Evolutionary conservation across 1,284 basidiomycete species (phyloP).

Genomic region (Melampsora larici-populina): DNA sequence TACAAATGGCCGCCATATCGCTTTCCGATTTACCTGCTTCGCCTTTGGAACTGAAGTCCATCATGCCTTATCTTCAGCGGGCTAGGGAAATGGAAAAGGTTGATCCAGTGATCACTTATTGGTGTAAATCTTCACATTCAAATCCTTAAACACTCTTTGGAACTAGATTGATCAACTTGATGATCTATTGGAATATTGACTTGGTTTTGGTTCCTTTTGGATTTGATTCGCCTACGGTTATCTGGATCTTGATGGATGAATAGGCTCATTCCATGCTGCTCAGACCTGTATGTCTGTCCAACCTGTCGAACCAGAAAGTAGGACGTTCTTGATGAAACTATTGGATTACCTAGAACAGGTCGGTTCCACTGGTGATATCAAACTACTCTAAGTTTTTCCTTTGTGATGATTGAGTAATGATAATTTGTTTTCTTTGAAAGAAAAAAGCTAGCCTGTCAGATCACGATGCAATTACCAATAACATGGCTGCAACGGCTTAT

Average conservation of each 20-base stretch:
- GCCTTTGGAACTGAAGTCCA: constrained; percentile 58
- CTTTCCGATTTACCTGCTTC: constrained; percentile 16
- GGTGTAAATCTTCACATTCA: constrained; percentile 67
- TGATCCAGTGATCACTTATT: constrained; percentile 85
- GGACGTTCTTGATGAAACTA: constrained; percentile 69
- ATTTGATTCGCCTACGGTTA: neutral
- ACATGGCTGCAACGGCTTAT: constrained; percentile 76
- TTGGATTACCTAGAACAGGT: constrained; percentile 73
- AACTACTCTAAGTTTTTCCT: neutral
- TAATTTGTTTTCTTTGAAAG: constrained; percentile 48
- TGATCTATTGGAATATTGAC: neutral
- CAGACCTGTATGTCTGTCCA: constrained; percentile 37
- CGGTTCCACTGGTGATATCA: constrained; percentile 45
- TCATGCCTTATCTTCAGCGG: constrained; percentile 78
- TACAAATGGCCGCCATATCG: neutral
- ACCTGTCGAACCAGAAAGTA: constrained; percentile 60
- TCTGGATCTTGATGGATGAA: neutral
- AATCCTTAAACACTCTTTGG: too few species aligned
- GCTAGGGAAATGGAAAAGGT: constrained; percentile 76
- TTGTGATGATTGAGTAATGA: neutral
- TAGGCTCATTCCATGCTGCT: constrained; percentile 41
- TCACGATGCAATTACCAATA: constrained; percentile 78
- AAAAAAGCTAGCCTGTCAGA: constrained; percentile 71
- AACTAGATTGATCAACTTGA: too few species aligned
- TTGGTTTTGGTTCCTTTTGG: too few species aligned